Evolutionary conservation across 129 eudicot species (phyloP), one percentile per base, ranked within the genome.

Genomic region (Escallonia herrerae): DNA sequence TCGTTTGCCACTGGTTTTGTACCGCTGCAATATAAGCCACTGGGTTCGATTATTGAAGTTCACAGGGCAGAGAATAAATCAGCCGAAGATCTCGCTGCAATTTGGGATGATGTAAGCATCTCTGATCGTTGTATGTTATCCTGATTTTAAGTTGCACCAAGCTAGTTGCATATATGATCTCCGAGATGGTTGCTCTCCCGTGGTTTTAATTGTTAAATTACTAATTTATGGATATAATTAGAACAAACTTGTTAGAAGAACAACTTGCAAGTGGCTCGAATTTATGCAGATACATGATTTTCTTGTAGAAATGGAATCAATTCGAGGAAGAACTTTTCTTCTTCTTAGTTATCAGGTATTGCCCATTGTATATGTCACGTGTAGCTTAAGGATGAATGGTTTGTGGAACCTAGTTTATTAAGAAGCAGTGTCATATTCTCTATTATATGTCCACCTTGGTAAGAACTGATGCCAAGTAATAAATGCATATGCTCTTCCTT

Each of bases 101-200:
- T 85, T 71, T 91, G 96, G 96, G 96, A 87, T 85, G 95, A 87
- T 66, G 97, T 87, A 85, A 79, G 66, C 71, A 60, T 39, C 39
- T 66, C 37, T 60, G 41, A 22, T 58, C 47, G 49, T 50, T 40
- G 44, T 37, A 9, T 15, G 9, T 5, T 13, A 14, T 38, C 64
- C 57, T 40, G 8, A 14, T 1, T 22, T 40, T 4, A 6, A 38
- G 5, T n/a, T 55, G 11, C 2, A 40, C 42, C 45, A 15, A n/a
- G 45, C n/a, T 43, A 15, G 7, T 46, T 63, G 38, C 46, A 5
- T 56, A 63, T 63, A 5, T 22, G 10, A 15, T 15, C 45, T 47
- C 11, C 6, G 2, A 47, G 52, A 15, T 45, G 7, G n/a, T 7
- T 62, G 66, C 8, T 43, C 65, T n/a, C 38, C 3, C 2, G 52